phyloP scores from a whole-genome alignment of 2,329 filamentous ascomycete genomes.

The Microdochium bolleyi region DNA sequence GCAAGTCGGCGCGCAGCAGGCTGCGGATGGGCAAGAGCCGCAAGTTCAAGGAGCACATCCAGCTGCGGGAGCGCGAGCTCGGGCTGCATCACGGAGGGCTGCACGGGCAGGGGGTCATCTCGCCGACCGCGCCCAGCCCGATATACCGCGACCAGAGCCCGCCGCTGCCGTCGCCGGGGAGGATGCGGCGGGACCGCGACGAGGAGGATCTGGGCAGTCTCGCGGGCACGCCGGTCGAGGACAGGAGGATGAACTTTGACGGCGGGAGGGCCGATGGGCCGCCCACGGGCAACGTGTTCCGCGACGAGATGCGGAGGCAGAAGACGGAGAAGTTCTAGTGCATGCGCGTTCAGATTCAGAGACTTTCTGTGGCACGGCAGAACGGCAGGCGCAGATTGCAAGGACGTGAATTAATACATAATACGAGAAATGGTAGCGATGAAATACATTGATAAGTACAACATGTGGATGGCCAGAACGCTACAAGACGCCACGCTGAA shows the following conservation, averaged over 20 bases:
- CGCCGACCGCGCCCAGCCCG: not conserved
- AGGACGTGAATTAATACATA: not conserved
- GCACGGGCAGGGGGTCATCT: no score
- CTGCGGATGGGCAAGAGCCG: constrained; percentile 1
- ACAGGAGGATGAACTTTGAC: constrained; percentile 29
- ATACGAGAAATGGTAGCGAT: not conserved
- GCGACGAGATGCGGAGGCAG: constrained; percentile 42
- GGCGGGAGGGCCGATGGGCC: constrained; percentile 9
- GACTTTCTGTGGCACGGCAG: no score
- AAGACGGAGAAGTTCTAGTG: constrained; percentile 26
- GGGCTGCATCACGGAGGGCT: constrained; percentile 2
- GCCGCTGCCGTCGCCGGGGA: constrained; percentile 4
- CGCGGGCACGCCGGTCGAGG: constrained; percentile 35
- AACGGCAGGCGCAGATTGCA: no score
- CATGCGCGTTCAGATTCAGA: no score
- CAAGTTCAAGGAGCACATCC: not conserved
- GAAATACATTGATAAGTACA: no score
- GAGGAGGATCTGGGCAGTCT: constrained; percentile 42
- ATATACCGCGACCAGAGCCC: constrained; percentile 28
- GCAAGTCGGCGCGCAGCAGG: not conserved
- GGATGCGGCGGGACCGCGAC: constrained; percentile 24
- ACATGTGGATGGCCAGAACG: no score
- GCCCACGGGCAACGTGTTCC: constrained; percentile 30
- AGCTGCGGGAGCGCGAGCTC: not conserved
- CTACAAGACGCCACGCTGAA: no score